Percentiles rank a stretch among this genome's conserved stretches.
Conservation (phyloP, 148 eudicot genomes). For the Rheum nobile region DNA sequence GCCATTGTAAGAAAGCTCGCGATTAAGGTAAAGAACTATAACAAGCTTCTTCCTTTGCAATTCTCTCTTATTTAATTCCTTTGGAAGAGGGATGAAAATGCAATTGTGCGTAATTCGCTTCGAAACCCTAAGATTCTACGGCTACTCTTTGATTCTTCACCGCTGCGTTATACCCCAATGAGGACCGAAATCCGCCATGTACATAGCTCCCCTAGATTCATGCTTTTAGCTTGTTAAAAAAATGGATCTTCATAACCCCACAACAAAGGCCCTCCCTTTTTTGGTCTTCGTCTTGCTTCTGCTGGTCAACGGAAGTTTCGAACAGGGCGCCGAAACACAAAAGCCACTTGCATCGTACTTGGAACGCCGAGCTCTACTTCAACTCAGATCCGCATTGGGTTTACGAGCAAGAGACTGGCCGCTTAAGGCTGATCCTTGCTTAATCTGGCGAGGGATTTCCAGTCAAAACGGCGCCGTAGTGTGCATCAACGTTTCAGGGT, state of each 20-base stretch:
- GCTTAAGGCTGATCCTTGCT: conserved; percentile 63
- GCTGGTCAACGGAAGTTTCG: conserved; percentile 33
- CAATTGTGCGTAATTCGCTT: neutral
- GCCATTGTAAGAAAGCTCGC: too few species aligned
- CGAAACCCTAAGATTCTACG: conserved; percentile 4
- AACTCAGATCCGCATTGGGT: conserved; percentile 81
- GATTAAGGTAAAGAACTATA: too few species aligned
- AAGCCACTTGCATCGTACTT: conserved; percentile 11
- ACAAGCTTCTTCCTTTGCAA: too few species aligned
- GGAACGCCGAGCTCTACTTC: conserved; percentile 43
- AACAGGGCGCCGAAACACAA: conserved; percentile 22
- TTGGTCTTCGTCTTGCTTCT: conserved; percentile 9
- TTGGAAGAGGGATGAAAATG: too few species aligned
- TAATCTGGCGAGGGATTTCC: conserved; percentile 49
- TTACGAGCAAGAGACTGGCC: too few species aligned
- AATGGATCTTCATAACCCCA: too few species aligned
- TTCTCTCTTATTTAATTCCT: too few species aligned
- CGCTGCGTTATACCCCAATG: conserved; percentile 12
- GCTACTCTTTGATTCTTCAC: neutral
- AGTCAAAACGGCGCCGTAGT: conserved; percentile 55
- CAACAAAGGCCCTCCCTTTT: too few species aligned
- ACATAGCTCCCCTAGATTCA: too few species aligned
- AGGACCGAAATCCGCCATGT: too few species aligned
- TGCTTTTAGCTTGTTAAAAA: too few species aligned
- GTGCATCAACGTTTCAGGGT: conserved; percentile 77